These are phyloP conservation scores for Cryptococcus sp. DNA, from an alignment of 1,284 basidiomycete genomes.

Conservation along the genomic window DNA sequence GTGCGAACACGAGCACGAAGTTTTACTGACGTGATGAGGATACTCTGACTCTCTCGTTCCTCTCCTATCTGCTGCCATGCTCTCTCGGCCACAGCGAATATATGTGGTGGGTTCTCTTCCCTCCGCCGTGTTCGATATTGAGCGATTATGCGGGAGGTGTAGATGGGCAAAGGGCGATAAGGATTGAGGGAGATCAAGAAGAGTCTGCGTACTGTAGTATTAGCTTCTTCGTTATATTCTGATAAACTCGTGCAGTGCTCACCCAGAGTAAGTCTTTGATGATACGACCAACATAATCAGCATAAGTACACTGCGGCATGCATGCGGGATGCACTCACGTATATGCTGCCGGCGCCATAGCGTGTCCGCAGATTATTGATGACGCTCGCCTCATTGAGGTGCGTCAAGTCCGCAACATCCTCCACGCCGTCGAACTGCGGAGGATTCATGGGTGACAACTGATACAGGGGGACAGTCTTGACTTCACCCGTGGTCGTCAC, in stretches of 20 bases:
- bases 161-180: conserved; percentile 89
- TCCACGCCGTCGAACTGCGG: conserved; percentile 98
- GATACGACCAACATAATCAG: conserved; percentile 6
- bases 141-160: conserved; percentile 86
- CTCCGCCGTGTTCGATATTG: conserved; percentile 90
- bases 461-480: conserved; percentile 70
- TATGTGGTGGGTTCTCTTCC: conserved; percentile 94
- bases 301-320: neutral
- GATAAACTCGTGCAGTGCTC: conserved; percentile 4
- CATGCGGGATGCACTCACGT: conserved; percentile 64
- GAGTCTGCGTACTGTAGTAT: conserved; percentile 20
- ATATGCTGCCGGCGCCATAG: conserved; percentile 90
- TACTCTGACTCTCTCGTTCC: conserved; percentile 95
- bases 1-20: too few species aligned
- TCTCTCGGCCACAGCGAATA: conserved; percentile 95
- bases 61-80: conserved; percentile 99
- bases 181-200: conserved; percentile 99
- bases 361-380: conserved; percentile 92
- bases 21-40: conserved; percentile 80
- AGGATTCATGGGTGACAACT: conserved; percentile 93
- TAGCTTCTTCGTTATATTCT: neutral
- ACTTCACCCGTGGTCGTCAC: conserved; percentile 47
- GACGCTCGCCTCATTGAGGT: conserved; percentile 97
- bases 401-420: conserved; percentile 97
- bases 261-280: conserved; percentile 53